Evolutionary conservation across 331 rosid genomes (phyloP), one percentile per base, ranked within the genome.

Genomic region (Arachis monticola): DNA sequence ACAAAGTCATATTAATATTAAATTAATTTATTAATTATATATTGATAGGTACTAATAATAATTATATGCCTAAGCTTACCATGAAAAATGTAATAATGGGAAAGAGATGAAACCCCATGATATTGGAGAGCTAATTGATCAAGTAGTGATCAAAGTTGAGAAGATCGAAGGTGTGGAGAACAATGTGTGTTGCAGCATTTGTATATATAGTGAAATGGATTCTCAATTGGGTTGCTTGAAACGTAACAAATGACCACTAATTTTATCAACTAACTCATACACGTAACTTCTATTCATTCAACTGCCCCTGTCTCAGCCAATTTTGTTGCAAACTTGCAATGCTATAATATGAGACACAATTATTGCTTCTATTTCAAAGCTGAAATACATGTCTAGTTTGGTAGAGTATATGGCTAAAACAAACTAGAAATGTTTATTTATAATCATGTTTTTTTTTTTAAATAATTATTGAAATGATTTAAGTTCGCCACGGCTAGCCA

Each of bases 271-370:
- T 9, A 11, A 10, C 12, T 70, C 62, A 45, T 42, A 22, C 27
- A 27, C 69, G 56, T 42, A 35, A 46, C 32, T 67, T 77, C 77
- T 62, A 82, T 66, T 22, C 27, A 22, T 22, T 74, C 89, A 89
- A 89, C 96, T 80, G 81, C 80, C 87, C 70, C 3, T 14, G 76
- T 12, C 83, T 78, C 80, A 9, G 75, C 77, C 13, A 40, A 74
- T 32, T 66, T 8, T 70, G 45, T 14, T 31, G 44, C 78, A 74
- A 17, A 17, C 75, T 14, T 31, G 44, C 78, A 74, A 22, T 77
- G 64, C 68, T 46, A 64, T 72, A 73, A 30, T 14, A 17, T 45
- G 67, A 64, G 76, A 48, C 74, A 68, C 47, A 22, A 22, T 22
- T 22, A 22, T 22, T 22, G 27, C 27, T 22, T 22, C 27, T 22